phyloP scores from a whole-genome alignment of 352 stramenopile genomes.

The Phytopythium sindhum region DNA sequence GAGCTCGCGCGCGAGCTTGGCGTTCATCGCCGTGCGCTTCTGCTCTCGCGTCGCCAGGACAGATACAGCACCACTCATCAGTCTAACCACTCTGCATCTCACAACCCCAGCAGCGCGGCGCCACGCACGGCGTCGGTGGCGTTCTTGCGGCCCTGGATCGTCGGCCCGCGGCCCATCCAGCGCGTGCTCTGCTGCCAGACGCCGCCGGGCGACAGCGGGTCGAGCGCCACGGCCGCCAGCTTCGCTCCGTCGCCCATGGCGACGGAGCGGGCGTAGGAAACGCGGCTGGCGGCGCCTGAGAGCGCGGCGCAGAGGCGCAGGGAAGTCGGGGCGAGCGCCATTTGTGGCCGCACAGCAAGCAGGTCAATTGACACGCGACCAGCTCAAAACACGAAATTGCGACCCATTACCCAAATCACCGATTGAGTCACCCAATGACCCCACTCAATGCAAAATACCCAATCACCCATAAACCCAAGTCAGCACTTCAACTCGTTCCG shows the following conservation, averaged over 20 bases:
- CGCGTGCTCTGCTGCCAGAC: conserved; percentile 47
- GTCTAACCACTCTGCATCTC: background rate
- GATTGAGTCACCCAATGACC: too few species aligned
- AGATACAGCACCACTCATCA: background rate
- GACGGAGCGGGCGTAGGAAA: background rate
- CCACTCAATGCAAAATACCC: too few species aligned
- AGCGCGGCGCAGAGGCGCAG: background rate
- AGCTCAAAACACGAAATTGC: too few species aligned
- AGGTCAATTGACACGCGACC: background rate
- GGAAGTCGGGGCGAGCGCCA: background rate
- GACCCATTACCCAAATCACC: too few species aligned
- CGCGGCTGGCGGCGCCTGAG: background rate
- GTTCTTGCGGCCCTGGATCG: conserved; percentile 82
- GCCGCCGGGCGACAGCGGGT: conserved; percentile 1
- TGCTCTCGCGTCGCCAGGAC: conserved; percentile 12
- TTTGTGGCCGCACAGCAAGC: background rate
- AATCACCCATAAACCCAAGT: too few species aligned
- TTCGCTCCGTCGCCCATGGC: background rate
- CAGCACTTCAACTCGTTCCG: too few species aligned
- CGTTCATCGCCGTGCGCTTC: conserved; percentile 78
- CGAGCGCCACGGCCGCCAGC: background rate
- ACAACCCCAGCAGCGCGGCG: background rate
- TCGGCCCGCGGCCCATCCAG: conserved; percentile 76
- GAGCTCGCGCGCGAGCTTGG: conserved; percentile 70
- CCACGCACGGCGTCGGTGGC: conserved; percentile 60